phyloP scores from a whole-genome alignment of 2,329 filamentous ascomycete species.

The Taxawa tesnikishii region DNA sequence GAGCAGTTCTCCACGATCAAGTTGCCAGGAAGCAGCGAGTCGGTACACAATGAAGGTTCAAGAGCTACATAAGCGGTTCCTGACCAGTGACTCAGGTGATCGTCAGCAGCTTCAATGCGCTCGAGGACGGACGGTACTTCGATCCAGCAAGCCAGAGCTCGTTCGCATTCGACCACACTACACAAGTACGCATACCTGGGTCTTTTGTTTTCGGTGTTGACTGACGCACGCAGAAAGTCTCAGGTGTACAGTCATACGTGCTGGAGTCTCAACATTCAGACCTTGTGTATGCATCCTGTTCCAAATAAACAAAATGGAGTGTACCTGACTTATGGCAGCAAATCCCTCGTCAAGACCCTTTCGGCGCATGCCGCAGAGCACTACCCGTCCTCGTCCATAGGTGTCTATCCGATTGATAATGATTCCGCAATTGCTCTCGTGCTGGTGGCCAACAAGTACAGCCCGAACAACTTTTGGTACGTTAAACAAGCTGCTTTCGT shows the following conservation, averaged over 20 bases:
- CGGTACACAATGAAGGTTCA: conserved; percentile 42
- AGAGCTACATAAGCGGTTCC: neutral
- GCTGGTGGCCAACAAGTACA: conserved; percentile 93
- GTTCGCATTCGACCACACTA: conserved; percentile 76
- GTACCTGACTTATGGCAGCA: no score
- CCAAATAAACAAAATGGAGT: neutral
- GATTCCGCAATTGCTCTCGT: conserved; percentile 68
- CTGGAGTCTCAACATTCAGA: conserved; percentile 67
- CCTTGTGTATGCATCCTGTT: conserved; percentile 52
- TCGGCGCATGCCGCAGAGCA: conserved; percentile 72
- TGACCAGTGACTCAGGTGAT: conserved; percentile 44
- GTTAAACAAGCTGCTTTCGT: conserved; percentile 6
- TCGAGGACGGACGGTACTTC: conserved; percentile 75
- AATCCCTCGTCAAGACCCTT: conserved; percentile 71
- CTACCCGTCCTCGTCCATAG: conserved; percentile 69
- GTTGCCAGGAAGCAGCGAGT: conserved; percentile 71
- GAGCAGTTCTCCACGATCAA: conserved; percentile 83
- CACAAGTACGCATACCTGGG: conserved; percentile 51
- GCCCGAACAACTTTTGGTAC: conserved; percentile 93
- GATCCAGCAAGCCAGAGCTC: conserved; percentile 80
- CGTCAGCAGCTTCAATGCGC: conserved; percentile 73
- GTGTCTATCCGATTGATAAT: conserved; percentile 68
- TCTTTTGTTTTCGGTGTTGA: neutral
- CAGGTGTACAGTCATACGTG: conserved; percentile 64
- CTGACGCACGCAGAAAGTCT: conserved; percentile 54